Conservation (phyloP, 768 basidiomycete genomes). For the Lanmaoa pseudosensibilis region DNA sequence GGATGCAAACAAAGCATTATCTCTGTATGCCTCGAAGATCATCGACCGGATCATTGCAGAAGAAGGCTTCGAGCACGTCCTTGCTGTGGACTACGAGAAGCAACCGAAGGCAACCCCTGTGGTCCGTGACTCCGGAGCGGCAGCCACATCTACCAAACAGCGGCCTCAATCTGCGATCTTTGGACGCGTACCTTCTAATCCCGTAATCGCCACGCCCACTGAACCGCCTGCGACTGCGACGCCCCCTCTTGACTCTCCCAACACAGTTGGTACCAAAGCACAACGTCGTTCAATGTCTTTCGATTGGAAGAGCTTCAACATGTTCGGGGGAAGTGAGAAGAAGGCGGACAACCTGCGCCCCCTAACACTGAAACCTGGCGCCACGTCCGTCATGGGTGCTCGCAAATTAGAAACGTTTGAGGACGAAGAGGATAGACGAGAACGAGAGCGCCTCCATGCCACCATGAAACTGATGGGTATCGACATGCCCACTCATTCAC, state of each 20-base stretch:
- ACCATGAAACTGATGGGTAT: slow-evolving; percentile 97
- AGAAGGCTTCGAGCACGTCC: slow-evolving; percentile 95
- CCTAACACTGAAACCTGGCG: slow-evolving; percentile 69
- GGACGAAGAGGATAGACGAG: slow-evolving; percentile 88
- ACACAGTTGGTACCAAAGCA: slow-evolving; percentile 36
- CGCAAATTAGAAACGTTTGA: slow-evolving; percentile 85
- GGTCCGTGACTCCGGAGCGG: slow-evolving; percentile 21
- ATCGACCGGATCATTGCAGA: slow-evolving; percentile 95
- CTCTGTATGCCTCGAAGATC: slow-evolving; percentile 95
- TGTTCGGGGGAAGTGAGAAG: slow-evolving; percentile 64
- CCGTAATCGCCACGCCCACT: slow-evolving; percentile 36
- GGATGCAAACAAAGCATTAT: slow-evolving; percentile 94
- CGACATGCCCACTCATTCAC: slow-evolving; percentile 55
- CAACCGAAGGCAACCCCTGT: slow-evolving; percentile 46
- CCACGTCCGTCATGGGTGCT: slow-evolving; percentile 53
- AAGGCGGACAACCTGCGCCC: slow-evolving; percentile 66
- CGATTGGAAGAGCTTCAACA: slow-evolving; percentile 78
- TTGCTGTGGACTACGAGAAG: slow-evolving; percentile 88
- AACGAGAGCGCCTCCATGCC: slow-evolving; percentile 83
- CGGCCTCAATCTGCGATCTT: slow-evolving; percentile 66
- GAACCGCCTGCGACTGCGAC: slow-evolving; percentile 24
- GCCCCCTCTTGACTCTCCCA: slow-evolving; percentile 25
- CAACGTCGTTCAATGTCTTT: slow-evolving; percentile 81
- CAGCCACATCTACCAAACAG: slow-evolving; percentile 36
- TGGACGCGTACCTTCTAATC: slow-evolving; percentile 36